Evolutionary conservation across 2,329 filamentous ascomycete species (phyloP).

Genomic region (Kalmusia sp.): DNA sequence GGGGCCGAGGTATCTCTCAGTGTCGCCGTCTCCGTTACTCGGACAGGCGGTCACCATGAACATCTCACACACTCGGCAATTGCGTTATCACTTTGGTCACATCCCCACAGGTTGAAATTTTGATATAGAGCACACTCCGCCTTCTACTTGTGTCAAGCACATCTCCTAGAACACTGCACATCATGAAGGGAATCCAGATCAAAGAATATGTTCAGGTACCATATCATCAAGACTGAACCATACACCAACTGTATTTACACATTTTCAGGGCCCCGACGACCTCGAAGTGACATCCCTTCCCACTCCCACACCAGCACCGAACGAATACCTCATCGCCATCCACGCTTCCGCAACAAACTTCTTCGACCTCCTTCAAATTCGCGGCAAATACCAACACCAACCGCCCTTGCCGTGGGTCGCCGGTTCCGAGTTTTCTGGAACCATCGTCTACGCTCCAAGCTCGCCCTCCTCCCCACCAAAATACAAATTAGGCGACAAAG

Average conservation of each 20-base stretch:
- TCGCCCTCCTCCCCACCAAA: conserved; percentile 54
- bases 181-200: conserved; percentile 78
- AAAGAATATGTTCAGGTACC: conserved; percentile 75
- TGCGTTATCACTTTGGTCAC: background rate
- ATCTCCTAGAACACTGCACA: conserved; percentile 6
- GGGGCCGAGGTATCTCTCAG: conserved; percentile 23
- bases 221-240: conserved; percentile 14
- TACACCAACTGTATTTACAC: conserved; percentile 10
- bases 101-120: background rate
- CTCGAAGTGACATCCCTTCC: conserved; percentile 78
- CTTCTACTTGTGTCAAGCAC: background rate
- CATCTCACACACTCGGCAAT: background rate
- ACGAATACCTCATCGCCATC: conserved; percentile 87
- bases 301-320: conserved; percentile 72
- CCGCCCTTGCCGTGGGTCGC: conserved; percentile 87
- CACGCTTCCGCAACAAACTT: conserved; percentile 92
- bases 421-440: conserved; percentile 86
- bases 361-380: conserved; percentile 94
- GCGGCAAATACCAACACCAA: conserved; percentile 94
- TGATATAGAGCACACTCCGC: background rate
- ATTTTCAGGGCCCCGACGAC: conserved; percentile 73
- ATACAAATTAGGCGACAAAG: conserved; percentile 79
- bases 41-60: background rate
- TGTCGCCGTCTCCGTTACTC: background rate
- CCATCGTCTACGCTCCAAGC: conserved; percentile 72